phyloP scores from a whole-genome alignment of 2,329 filamentous ascomycete genomes.

The Epichloe aotearoae region DNA sequence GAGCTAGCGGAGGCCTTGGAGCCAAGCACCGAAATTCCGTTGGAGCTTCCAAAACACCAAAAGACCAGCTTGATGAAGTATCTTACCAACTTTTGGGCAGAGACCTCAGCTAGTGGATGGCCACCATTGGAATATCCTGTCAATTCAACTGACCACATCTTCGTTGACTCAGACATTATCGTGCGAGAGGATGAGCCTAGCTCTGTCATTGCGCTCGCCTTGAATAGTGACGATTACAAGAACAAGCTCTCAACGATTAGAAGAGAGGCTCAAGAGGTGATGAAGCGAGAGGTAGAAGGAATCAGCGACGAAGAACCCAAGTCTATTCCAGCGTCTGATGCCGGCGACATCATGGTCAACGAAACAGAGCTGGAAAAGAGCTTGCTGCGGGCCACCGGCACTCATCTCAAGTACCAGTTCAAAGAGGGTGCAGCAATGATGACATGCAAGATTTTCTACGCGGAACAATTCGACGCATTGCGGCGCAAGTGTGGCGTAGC shows the following conservation, averaged over 20 bases:
- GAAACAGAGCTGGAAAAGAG: conserved; percentile 75
- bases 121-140: conserved; percentile 84
- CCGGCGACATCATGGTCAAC: conserved; percentile 28
- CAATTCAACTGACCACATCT: conserved; percentile 79
- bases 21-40: conserved; percentile 43
- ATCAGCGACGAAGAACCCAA: conserved; percentile 16
- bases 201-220: conserved; percentile 84
- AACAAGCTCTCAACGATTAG: conserved; percentile 62
- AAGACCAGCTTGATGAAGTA: conserved; percentile 91
- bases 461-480: conserved; percentile 92
- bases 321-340: conserved; percentile 22
- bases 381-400: conserved; percentile 70
- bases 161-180: conserved; percentile 92
- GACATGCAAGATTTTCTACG: conserved; percentile 97
- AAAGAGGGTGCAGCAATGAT: conserved; percentile 86
- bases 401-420: conserved; percentile 93
- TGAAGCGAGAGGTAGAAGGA: conserved; percentile 23
- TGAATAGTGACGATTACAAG: conserved; percentile 79
- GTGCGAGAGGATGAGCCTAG: conserved; percentile 95
- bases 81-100: conserved; percentile 95
- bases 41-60: conserved; percentile 82
- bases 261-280: conserved; percentile 30
- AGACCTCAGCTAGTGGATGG: conserved; percentile 93
- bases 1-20: conserved; percentile 51
- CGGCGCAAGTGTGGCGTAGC: conserved; percentile 85